Evolutionary conservation across 2,329 filamentous ascomycete genomes (phyloP).

Genomic region (Cercospora nicotianae): DNA sequence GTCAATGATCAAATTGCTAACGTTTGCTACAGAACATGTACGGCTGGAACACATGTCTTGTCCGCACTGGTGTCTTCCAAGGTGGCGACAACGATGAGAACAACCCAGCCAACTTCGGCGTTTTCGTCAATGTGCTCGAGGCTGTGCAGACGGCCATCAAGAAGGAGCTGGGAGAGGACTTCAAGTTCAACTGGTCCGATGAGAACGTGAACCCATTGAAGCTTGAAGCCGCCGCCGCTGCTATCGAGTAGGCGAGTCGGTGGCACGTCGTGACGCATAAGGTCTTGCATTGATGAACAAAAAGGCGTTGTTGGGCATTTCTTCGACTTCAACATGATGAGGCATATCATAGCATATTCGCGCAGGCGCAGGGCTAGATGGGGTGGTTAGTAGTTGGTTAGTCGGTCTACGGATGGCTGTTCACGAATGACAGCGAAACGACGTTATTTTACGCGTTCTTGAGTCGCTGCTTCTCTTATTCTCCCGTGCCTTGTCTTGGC

Average conservation of each 20-base stretch:
- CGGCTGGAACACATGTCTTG: slow-evolving; percentile 77
- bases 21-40: slow-evolving; percentile 61
- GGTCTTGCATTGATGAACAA: background rate
- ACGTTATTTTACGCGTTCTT: background rate
- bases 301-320: slow-evolving; percentile 6
- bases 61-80: slow-evolving; percentile 76
- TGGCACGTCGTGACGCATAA: background rate
- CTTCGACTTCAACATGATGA: background rate
- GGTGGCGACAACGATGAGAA: slow-evolving; percentile 73
- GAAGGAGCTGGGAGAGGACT: slow-evolving; percentile 71
- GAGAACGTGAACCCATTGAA: slow-evolving; percentile 69
- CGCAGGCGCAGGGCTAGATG: slow-evolving; percentile 9
- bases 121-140: slow-evolving; percentile 71
- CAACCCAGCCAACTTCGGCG: slow-evolving; percentile 75
- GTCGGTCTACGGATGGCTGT: slow-evolving; percentile 11
- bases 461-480: background rate
- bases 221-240: slow-evolving; percentile 28
- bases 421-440: slow-evolving; percentile 2
- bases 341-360: slow-evolving; percentile 3
- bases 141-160: slow-evolving; percentile 66
- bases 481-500: too few relatives aligned
- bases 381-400: background rate
- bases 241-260: slow-evolving; percentile 26
- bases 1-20: slow-evolving; percentile 6
- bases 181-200: slow-evolving; percentile 68